Percentiles rank a stretch among this genome's conserved stretches.
Conservation (phyloP, 495 filamentous ascomycete genomes). For the Penicillium diatomitis region DNA sequence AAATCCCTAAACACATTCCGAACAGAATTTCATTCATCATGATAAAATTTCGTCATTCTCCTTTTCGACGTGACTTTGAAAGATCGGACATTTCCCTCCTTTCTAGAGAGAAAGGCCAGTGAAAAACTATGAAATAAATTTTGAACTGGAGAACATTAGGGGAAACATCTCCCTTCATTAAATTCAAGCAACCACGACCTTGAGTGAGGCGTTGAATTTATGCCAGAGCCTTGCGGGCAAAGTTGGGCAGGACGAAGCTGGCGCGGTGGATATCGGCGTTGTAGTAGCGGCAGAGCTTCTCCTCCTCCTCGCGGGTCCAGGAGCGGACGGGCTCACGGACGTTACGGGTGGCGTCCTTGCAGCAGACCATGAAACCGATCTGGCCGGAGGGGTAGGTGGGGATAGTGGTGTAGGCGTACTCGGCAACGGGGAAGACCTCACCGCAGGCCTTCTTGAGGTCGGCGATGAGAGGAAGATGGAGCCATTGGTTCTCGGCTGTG, state of each 20-base stretch:
- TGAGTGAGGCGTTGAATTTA: no score
- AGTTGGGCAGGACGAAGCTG: constrained; percentile 85
- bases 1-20: no score
- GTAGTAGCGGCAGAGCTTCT: constrained; percentile 88
- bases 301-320: constrained; percentile 81
- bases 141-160: no score
- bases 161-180: no score
- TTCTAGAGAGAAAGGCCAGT: no score
- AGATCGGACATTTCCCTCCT: no score
- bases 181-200: no score
- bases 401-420: constrained; percentile 99
- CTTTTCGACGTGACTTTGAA: no score
- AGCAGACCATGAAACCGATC: constrained; percentile 99
- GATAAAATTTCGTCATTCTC: no score
- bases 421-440: constrained; percentile 93
- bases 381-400: constrained; percentile 98
- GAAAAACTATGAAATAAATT: no score
- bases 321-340: constrained; percentile 71
- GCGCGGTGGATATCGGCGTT: constrained; percentile 92
- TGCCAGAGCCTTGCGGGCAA: constrained; percentile 68
- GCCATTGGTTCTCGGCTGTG: constrained; percentile 97
- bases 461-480: constrained; percentile 84
- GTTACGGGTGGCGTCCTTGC: constrained; percentile 80
- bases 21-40: no score
- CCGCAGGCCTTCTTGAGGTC: constrained; percentile 91